Evolutionary conservation across 306 rosid species (phyloP), one percentile per base, ranked within the genome.

Genomic region (Acmispon strigosus): DNA sequence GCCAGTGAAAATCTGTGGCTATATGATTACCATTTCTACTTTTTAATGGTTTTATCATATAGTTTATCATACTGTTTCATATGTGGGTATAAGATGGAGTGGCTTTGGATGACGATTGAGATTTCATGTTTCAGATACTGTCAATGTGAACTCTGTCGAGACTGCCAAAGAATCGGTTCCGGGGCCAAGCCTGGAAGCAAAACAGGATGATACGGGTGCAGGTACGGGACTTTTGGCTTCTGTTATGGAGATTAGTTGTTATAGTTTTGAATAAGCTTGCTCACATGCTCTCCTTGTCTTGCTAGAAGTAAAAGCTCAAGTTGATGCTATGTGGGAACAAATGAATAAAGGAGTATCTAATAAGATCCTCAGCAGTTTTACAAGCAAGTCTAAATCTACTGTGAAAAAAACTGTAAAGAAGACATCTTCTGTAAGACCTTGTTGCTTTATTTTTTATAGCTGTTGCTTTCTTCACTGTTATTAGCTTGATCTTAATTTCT

Each of bases 331-430:
- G 90, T 94, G 97, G 99, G 92, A 84, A 84, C 87, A 83, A 76
- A 94, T 94, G 99, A 81, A 89, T 74, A 94, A 91, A 84, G 99
- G 99, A 59, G 76, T 89, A 51, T 82, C 97, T 34, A 82, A 61
- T 27, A 77, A 91, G 74, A 45, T 59, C 7, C 83, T 86, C 42
- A 84, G 70, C 56, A 75, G 65, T 77, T 70, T 86, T 70, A 80
- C 78, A 10, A 84, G 79, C 86, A 89, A 80, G 77, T 64, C 83
- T 41, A 66, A 54, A 51, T 72, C 90, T 12, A 15, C 81, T 18
- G 34, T 47, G 42, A 86, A 80, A 69, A 89, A 44, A 70, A 60
- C 83, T 63, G 43, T 86, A 24, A 86, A 84, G 84, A 94, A 83
- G 80, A 27, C 82, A 54, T 83, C 97, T 45, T 68, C 87, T 79